phyloP scores from a whole-genome alignment of 768 basidiomycete species.

The Ramaria rubella region DNA sequence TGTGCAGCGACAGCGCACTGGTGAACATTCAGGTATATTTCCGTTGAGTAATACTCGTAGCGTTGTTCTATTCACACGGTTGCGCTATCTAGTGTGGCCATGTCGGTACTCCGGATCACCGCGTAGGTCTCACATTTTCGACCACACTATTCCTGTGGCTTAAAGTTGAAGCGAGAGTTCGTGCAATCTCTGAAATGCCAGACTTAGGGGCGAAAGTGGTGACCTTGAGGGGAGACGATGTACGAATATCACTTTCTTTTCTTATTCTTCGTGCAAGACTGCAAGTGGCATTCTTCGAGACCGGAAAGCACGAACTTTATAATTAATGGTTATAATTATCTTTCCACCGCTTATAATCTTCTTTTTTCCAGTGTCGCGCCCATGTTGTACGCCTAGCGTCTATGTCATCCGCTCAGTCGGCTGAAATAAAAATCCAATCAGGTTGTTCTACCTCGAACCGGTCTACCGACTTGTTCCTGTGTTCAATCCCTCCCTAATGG shows the following conservation, averaged over 20 bases:
- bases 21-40: no score
- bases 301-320: conserved; percentile 81
- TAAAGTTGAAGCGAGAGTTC: conserved; percentile 41
- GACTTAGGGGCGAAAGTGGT: conserved; percentile 23
- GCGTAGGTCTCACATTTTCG: conserved; percentile 61
- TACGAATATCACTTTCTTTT: conserved; percentile 76
- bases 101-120: no score
- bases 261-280: conserved; percentile 80
- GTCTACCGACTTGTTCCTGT: conserved; percentile 83
- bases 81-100: no score
- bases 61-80: no score
- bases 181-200: conserved; percentile 17
- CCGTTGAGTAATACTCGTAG: no score
- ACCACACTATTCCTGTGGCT: conserved; percentile 64
- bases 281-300: conserved; percentile 83
- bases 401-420: neutral
- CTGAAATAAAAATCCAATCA: no score
- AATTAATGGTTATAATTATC: conserved; percentile 6
- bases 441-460: conserved; percentile 81
- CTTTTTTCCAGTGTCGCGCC: conserved; percentile 77
- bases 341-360: no score
- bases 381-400: conserved; percentile 54
- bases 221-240: conserved; percentile 50
- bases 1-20: no score
- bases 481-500: conserved; percentile 83